Evolutionary conservation across 2,329 filamentous ascomycete species (phyloP).

Genomic region (Volutella citrinella): DNA sequence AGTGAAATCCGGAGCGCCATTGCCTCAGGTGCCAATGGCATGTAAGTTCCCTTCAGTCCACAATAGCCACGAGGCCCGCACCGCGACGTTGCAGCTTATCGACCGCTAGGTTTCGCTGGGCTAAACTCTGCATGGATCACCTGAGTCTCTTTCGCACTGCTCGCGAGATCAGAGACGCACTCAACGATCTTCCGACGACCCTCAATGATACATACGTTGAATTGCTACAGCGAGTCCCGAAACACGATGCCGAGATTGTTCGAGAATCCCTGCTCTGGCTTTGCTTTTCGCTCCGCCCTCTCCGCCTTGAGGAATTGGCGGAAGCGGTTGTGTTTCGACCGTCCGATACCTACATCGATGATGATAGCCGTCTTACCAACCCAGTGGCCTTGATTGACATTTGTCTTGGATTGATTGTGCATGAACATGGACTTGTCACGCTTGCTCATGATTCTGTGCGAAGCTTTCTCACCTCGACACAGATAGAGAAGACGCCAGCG

Average conservation of each 20-base stretch:
- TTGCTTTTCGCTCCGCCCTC: slow-evolving; percentile 22
- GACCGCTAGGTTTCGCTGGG: slow-evolving; percentile 28
- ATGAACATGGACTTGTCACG: slow-evolving; percentile 10
- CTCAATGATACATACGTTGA: slow-evolving; percentile 21
- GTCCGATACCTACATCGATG: slow-evolving; percentile 19
- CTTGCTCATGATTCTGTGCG: slow-evolving; percentile 24
- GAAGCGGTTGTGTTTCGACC: slow-evolving; percentile 26
- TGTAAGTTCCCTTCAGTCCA: slow-evolving; percentile 13
- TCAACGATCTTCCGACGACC: slow-evolving; percentile 19
- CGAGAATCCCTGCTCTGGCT: slow-evolving; percentile 25
- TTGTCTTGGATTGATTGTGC: slow-evolving; percentile 17
- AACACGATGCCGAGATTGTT: slow-evolving; percentile 19
- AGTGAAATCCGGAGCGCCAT: slow-evolving; percentile 19
- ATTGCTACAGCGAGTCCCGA: slow-evolving; percentile 20
- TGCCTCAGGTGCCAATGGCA: slow-evolving; percentile 17
- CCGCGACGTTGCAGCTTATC: too few relatives aligned
- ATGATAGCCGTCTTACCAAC: slow-evolving; percentile 21
- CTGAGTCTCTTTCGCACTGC: slow-evolving; percentile 18
- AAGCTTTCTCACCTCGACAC: slow-evolving; percentile 16
- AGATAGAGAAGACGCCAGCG: slow-evolving; percentile 15
- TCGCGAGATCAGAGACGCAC: slow-evolving; percentile 17
- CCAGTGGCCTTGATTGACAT: slow-evolving; percentile 15
- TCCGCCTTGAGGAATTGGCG: slow-evolving; percentile 21
- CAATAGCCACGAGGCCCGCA: too few relatives aligned
- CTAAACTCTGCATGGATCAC: slow-evolving; percentile 25